These are phyloP conservation scores for Kodamaea sp. DNA, from an alignment of 1,139 yeast genomes.

Conservation along the genomic window DNA sequence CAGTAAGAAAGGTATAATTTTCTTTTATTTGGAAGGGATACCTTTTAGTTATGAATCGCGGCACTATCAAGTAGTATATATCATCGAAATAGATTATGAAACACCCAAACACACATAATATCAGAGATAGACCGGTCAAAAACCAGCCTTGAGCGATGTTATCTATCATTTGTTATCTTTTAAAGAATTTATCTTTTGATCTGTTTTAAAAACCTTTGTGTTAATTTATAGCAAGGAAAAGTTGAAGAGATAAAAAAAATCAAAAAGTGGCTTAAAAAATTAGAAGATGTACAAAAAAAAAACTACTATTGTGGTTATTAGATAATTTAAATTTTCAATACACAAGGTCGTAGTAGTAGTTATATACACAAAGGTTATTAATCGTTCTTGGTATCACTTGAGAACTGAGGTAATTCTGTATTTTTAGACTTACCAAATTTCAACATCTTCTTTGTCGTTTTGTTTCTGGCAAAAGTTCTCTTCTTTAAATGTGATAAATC, in stretches of 20 bases:
- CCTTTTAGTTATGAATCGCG: conserved; percentile 35
- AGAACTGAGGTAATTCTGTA: conserved; percentile 30
- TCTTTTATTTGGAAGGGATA: conserved; percentile 54
- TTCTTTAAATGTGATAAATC: conserved; percentile 51
- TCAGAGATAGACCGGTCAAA: conserved; percentile 20
- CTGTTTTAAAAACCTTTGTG: background rate
- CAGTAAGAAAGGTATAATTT: conserved; percentile 59
- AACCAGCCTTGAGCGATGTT: conserved; percentile 21
- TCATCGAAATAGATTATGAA: conserved; percentile 22
- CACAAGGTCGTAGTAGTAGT: too few relatives aligned
- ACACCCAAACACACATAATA: conserved; percentile 22
- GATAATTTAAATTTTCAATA: too few relatives aligned
- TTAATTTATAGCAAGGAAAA: background rate
- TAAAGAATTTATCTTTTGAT: background rate
- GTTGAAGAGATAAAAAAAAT: too few relatives aligned
- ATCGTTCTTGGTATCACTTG: conserved; percentile 14
- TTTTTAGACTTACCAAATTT: conserved; percentile 25
- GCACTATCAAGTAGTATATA: conserved; percentile 27
- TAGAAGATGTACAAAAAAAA: too few relatives aligned
- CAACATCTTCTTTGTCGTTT: conserved; percentile 30
- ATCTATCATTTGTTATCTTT: conserved; percentile 3
- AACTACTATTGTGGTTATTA: too few relatives aligned
- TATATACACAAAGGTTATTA: conserved; percentile 1
- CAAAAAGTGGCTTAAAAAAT: too few relatives aligned
- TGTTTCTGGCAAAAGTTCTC: conserved; percentile 45